These are phyloP conservation scores for Chaetoceros tenuissimus DNA, from an alignment of 108 stramenopile genomes.

Conservation along the genomic window DNA sequence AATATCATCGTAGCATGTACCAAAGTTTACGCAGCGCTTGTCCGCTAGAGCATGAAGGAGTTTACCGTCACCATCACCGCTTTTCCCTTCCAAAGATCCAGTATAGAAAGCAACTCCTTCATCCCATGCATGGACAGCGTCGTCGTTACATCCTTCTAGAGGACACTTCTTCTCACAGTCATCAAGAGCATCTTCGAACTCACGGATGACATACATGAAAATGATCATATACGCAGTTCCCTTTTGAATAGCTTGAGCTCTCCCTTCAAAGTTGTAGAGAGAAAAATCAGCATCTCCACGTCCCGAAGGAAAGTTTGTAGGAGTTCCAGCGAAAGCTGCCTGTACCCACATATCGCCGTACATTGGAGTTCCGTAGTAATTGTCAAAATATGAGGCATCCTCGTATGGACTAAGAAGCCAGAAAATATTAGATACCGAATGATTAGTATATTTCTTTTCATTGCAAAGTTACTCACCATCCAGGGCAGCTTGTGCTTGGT, in stretches of 20 bases:
- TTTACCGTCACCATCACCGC: constrained; percentile 23
- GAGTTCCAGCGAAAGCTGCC: constrained; percentile 7
- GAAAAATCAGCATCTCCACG: constrained; percentile 29
- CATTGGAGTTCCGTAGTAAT: constrained; percentile 24
- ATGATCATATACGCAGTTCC: constrained; percentile 46
- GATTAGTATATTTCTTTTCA: constrained; percentile 27
- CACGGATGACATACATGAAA: constrained; percentile 59
- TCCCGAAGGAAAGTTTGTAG: not conserved
- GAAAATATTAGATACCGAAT: not conserved
- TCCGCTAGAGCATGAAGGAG: constrained; percentile 52
- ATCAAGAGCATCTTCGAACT: constrained; percentile 59
- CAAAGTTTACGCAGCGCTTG: constrained; percentile 47
- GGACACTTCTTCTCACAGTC: constrained; percentile 40
- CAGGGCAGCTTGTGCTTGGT: too few species aligned
- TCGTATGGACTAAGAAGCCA: constrained; percentile 10
- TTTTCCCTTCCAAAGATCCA: constrained; percentile 37
- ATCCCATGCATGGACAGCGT: constrained; percentile 51
- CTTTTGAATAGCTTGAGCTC: constrained; percentile 7
- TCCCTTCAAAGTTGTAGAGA: constrained; percentile 13
- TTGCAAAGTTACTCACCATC: constrained; percentile 21
- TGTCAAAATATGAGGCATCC: constrained; percentile 21
- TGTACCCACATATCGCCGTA: constrained; percentile 30
- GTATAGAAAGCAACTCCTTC: constrained; percentile 50
- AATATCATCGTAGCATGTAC: constrained; percentile 39
- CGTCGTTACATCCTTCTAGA: constrained; percentile 42